phyloP scores from a whole-genome alignment of 75 land plant species.

The Cupressus sempervirens region DNA sequence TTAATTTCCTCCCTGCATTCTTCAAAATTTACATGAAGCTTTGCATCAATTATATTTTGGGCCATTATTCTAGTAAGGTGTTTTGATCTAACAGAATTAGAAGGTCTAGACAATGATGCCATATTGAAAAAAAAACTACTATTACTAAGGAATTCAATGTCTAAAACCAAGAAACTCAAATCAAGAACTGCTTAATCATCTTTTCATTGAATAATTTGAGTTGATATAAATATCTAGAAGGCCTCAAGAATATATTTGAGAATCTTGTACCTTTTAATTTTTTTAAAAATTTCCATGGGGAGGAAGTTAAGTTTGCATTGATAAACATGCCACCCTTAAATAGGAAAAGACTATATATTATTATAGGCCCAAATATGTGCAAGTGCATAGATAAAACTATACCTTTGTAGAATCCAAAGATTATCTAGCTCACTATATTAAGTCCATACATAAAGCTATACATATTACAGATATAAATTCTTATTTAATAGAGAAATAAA shows the following conservation, averaged over 20 bases:
- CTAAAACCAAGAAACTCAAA: background rate
- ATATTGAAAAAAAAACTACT: background rate
- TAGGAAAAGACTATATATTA: background rate
- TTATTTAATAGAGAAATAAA: background rate
- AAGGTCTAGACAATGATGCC: conserved; percentile 49
- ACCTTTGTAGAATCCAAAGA: too few species aligned
- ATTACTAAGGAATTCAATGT: background rate
- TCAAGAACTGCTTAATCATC: background rate
- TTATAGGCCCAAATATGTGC: background rate
- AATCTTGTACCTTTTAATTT: background rate
- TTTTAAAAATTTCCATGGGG: background rate
- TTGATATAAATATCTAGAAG: background rate
- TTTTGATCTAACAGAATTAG: conserved; percentile 34
- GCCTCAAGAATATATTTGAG: background rate
- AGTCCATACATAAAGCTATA: background rate
- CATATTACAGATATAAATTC: background rate
- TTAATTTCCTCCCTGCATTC: conserved; percentile 57
- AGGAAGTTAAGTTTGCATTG: background rate
- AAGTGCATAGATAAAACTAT: background rate
- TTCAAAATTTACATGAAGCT: conserved; percentile 64
- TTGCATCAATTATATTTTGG: conserved; percentile 76
- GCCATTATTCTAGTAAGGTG: conserved; percentile 56
- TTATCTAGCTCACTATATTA: background rate
- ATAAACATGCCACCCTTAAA: background rate
- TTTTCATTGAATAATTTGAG: background rate